Conservation (phyloP, 345 rosid species). For the Gossypium australe region DNA sequence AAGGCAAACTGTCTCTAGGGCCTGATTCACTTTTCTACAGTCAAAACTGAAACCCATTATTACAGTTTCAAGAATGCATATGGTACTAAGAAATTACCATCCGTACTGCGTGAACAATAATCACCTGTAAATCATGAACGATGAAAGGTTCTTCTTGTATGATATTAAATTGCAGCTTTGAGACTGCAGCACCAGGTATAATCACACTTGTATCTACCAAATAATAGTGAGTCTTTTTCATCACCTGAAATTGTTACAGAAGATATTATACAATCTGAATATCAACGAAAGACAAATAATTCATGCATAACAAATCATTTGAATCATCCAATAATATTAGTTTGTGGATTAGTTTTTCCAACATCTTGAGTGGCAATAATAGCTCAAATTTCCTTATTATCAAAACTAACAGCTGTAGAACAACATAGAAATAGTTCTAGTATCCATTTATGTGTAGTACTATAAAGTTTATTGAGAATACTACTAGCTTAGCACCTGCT, state of each 20-base stretch:
- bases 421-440: neutral
- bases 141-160: slow-evolving; percentile 72
- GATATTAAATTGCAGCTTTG: slow-evolving; percentile 69
- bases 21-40: slow-evolving; percentile 1
- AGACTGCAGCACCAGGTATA: slow-evolving; percentile 86
- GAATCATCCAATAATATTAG: neutral
- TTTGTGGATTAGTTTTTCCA: neutral
- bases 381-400: neutral
- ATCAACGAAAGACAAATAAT: neutral
- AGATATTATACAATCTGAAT: slow-evolving; percentile 1
- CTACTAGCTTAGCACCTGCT: neutral
- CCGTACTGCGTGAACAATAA: neutral
- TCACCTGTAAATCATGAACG: slow-evolving; percentile 67
- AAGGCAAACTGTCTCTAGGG: neutral
- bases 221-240: slow-evolving; percentile 96
- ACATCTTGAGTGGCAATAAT: neutral
- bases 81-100: neutral
- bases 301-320: neutral
- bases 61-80: neutral
- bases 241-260: slow-evolving; percentile 50
- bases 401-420: neutral
- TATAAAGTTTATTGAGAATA: neutral
- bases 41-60: neutral
- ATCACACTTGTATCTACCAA: slow-evolving; percentile 76
- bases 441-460: neutral